Conservation (phyloP, 441 rosid genomes). For the Isatis lusitanica region DNA sequence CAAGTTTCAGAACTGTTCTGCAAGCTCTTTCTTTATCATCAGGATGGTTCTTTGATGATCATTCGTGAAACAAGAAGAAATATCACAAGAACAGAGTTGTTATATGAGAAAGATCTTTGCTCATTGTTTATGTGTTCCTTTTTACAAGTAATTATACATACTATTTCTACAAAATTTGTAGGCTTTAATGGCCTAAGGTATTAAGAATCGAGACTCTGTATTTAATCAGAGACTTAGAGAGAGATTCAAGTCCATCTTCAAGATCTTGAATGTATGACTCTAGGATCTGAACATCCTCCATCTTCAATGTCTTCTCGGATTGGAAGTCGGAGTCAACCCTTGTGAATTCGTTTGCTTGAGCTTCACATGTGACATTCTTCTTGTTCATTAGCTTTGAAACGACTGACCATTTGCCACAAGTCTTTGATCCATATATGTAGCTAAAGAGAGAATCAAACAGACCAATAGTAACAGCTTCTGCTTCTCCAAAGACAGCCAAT, state of each 20-base stretch:
- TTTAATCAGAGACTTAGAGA: constrained; percentile 47
- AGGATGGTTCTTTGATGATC: background rate
- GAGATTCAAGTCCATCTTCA: constrained; percentile 41
- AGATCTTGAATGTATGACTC: constrained; percentile 47
- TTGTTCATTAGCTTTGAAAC: constrained; percentile 41
- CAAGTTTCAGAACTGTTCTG: background rate
- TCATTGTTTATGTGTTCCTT: background rate
- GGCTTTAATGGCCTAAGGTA: constrained; percentile 22
- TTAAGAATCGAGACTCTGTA: constrained; percentile 52
- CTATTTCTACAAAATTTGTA: background rate
- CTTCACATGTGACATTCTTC: constrained; percentile 29
- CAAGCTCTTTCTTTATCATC: no score
- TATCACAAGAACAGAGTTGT: background rate
- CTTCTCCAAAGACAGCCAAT: constrained; percentile 30
- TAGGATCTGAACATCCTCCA: constrained; percentile 29
- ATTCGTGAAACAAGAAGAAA: background rate
- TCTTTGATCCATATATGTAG: constrained; percentile 32
- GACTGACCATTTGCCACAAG: constrained; percentile 26
- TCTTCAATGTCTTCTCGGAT: constrained; percentile 7
- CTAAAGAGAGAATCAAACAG: constrained; percentile 42
- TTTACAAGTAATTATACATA: background rate
- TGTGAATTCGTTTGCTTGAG: constrained; percentile 17
- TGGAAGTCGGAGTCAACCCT: background rate
- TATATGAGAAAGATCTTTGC: background rate
- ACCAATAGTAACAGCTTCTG: constrained; percentile 30